These are phyloP conservation scores for Prunus mume DNA, from an alignment of 306 rosid species.

Conservation along the genomic window DNA sequence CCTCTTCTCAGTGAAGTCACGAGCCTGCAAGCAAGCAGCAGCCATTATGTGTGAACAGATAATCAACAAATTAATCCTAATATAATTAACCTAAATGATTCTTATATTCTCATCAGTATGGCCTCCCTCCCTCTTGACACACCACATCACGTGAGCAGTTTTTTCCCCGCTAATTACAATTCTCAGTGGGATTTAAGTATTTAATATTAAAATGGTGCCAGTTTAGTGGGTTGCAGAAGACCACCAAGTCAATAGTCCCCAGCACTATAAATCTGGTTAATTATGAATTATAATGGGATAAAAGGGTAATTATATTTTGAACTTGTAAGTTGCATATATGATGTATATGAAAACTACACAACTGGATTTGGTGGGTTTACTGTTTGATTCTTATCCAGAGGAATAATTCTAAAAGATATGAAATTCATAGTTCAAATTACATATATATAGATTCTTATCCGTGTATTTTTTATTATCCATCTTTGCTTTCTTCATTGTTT, in stretches of 20 bases:
- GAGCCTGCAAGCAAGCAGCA: slow-evolving; percentile 29
- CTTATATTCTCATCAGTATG: slow-evolving; percentile 4
- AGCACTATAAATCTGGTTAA: neutral
- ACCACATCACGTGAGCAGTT: slow-evolving; percentile 49
- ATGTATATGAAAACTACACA: neutral
- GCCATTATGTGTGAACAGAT: slow-evolving; percentile 28
- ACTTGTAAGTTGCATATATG: neutral
- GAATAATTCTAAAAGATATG: neutral
- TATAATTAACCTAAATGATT: slow-evolving; percentile 22
- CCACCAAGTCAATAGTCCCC: slow-evolving; percentile 22
- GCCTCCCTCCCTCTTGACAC: slow-evolving; percentile 29
- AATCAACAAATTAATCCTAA: slow-evolving; percentile 1
- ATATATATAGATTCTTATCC: too few species aligned
- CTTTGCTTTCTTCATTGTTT: rapidly evolving
- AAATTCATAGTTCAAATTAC: neutral
- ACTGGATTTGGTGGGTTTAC: neutral
- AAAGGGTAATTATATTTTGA: neutral
- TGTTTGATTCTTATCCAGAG: neutral
- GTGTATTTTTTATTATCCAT: neutral
- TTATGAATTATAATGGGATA: neutral
- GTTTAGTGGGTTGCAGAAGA: slow-evolving; percentile 21
- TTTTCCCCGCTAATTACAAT: neutral
- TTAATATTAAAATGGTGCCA: slow-evolving; percentile 3
- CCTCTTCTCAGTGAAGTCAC: slow-evolving; percentile 36
- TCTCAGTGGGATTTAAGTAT: slow-evolving; percentile 9